Evolutionary conservation across 805 yeast species (phyloP), one percentile per base, ranked within the genome.

Genomic region (Barnettozyma sucrosica): DNA sequence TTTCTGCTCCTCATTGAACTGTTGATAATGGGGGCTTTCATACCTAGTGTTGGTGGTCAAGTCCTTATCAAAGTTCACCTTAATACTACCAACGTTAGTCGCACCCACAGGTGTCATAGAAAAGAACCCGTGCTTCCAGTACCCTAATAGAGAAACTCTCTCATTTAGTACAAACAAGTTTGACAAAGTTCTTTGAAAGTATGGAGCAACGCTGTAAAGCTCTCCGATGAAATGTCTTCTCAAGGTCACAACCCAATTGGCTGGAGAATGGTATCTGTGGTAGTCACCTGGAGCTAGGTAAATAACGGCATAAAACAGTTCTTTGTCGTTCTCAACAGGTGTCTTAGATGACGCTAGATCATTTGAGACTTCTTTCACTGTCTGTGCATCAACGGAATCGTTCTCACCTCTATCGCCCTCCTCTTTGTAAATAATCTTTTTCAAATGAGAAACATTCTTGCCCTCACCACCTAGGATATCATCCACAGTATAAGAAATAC

Each of bases 31-130:
- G 1, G 61, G 53, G 52, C 75, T 77, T 63, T 80, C 83, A 55
- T 79, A 81, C 40, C 76, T 74, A 28, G 80, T 82, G 65, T 93
- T 93, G 13, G 99, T 93, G 34, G 83, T 77, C 60, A 93, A 76
- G 59, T 87, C 90, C 67, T 84, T 83, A 67, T 93, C 99, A 60
- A 93, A 93, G 62, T 90, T 89, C 55, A 93, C 76, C 50, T 85
- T 82, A 55, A 93, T 93, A 58, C 95, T 85, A 6, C 99, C 99
- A 26, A 93, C 99, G 67, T 93, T 93, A 3, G 99, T 93, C 21
- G 99, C 99, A 13, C 99, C 99, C 11, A 93, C 99, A 0, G 99
- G 97, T 1, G 96, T 92, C 99, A 93, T 93, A 54, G 95, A 84
- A 70, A 93, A 93, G 59, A 93, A 93, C 0, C 99, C 99, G 64